Percentiles rank a stretch among this genome's conserved stretches.
Conservation (phyloP, 2,329 filamentous ascomycete genomes). For the Sarocladiaceae sp. region DNA sequence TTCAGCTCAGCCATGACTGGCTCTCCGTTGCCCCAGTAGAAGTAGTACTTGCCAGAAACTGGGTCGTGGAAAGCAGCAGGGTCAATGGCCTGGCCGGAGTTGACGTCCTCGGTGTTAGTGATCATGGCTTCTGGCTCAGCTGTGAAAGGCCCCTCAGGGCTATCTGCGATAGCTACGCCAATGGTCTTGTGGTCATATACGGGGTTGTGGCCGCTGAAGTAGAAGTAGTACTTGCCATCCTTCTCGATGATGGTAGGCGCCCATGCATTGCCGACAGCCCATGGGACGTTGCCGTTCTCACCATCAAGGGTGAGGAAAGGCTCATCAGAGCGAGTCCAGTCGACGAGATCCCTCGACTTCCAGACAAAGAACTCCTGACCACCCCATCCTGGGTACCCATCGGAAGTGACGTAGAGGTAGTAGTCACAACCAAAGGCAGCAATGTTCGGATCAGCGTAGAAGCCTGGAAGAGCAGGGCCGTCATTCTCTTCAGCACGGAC, state of each 20-base stretch:
- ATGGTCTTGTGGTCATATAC: slow-evolving; percentile 51
- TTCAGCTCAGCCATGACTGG: slow-evolving; percentile 37
- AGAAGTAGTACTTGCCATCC: slow-evolving; percentile 60
- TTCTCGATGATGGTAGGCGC: slow-evolving; percentile 58
- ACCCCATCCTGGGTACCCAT: slow-evolving; percentile 39
- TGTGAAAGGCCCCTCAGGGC: slow-evolving; percentile 56
- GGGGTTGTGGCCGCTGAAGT: slow-evolving; percentile 51
- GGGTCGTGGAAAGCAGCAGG: slow-evolving; percentile 59
- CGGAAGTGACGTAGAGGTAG: slow-evolving; percentile 44
- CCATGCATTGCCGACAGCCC: slow-evolving; percentile 64
- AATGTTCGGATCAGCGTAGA: slow-evolving; percentile 44
- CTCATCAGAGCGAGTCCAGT: slow-evolving; percentile 34
- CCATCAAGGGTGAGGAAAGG: slow-evolving; percentile 42
- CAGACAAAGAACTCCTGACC: slow-evolving; percentile 44
- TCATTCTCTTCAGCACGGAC: slow-evolving; percentile 5
- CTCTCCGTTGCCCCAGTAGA: slow-evolving; percentile 56
- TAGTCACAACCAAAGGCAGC: slow-evolving; percentile 36
- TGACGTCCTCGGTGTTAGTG: slow-evolving; percentile 46
- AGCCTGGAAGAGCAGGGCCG: slow-evolving; percentile 32
- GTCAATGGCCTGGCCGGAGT: slow-evolving; percentile 44
- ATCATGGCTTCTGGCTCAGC: slow-evolving; percentile 50
- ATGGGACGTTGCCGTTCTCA: slow-evolving; percentile 51
- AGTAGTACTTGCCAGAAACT: slow-evolving; percentile 49
- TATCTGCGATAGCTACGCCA: slow-evolving; percentile 53
- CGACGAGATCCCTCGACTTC: slow-evolving; percentile 38